phyloP scores from a whole-genome alignment of 2,329 filamentous ascomycete species.

The Amphichorda felina region DNA sequence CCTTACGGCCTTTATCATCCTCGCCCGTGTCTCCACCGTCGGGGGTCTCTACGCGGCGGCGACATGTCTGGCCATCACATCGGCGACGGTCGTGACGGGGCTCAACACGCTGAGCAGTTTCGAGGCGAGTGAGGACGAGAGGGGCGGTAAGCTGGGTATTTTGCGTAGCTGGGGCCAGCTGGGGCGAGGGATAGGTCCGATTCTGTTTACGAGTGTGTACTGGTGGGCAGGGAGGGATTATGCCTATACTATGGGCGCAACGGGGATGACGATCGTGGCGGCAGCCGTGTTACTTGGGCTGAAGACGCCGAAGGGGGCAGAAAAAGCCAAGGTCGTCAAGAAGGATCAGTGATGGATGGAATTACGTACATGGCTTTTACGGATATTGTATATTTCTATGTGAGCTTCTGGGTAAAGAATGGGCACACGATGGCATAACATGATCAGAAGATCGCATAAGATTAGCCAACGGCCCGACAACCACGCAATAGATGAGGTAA shows the following conservation, averaged over 20 bases:
- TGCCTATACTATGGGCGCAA: conserved; percentile 72
- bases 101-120: conserved; percentile 87
- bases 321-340: conserved; percentile 6
- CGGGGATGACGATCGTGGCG: conserved; percentile 66
- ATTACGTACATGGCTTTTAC: too few relatives aligned
- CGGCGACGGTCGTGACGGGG: conserved; percentile 87
- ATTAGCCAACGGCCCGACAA: too few relatives aligned
- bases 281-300: conserved; percentile 59
- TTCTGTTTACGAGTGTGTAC: conserved; percentile 89
- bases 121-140: conserved; percentile 67
- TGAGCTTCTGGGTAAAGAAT: too few relatives aligned
- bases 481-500: too few relatives aligned
- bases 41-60: conserved; percentile 69
- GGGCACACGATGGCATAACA: too few relatives aligned
- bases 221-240: conserved; percentile 93
- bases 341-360: conserved; percentile 7
- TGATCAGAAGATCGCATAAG: too few relatives aligned
- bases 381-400: too few relatives aligned
- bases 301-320: conserved; percentile 42
- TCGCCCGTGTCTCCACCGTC: conserved; percentile 58
- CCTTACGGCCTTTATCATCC: conserved; percentile 66
- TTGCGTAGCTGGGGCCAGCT: conserved; percentile 76
- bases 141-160: conserved; percentile 77
- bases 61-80: conserved; percentile 76
- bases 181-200: conserved; percentile 73